phyloP scores from a whole-genome alignment of 306 rosid species.

The Fagus crenata region DNA sequence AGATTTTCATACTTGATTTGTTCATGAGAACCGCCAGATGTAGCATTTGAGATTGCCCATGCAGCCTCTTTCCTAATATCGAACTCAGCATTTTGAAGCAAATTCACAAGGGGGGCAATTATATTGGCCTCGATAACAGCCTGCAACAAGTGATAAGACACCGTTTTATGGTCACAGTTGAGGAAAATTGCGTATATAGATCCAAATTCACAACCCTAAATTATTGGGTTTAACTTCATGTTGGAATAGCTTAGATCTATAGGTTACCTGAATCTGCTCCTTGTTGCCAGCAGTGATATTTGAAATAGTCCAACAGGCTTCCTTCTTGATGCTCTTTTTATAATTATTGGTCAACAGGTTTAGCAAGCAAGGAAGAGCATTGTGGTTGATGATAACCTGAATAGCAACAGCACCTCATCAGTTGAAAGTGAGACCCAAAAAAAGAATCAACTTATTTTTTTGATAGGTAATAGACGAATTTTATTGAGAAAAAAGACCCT shows the following conservation, averaged over 20 bases:
- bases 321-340: slow-evolving; percentile 95
- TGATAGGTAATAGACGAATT: too few relatives aligned
- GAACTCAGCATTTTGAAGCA: slow-evolving; percentile 91
- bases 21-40: slow-evolving; percentile 89
- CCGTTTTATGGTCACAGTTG: neutral
- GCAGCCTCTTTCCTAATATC: slow-evolving; percentile 99
- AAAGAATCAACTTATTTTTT: neutral
- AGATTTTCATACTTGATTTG: slow-evolving; percentile 63
- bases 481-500: too few relatives aligned
- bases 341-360: slow-evolving; percentile 70
- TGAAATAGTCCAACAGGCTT: slow-evolving; percentile 96
- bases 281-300: slow-evolving; percentile 96
- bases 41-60: slow-evolving; percentile 96
- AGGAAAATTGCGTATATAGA: neutral
- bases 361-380: slow-evolving; percentile 75
- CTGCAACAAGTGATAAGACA: slow-evolving; percentile 35
- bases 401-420: slow-evolving; percentile 19
- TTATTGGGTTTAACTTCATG: neutral
- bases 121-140: slow-evolving; percentile 69
- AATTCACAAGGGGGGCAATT: slow-evolving; percentile 63
- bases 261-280: slow-evolving; percentile 82
- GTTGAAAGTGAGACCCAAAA: slow-evolving; percentile 12
- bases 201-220: slow-evolving; percentile 1
- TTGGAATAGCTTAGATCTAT: neutral
- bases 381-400: slow-evolving; percentile 79